Evolutionary conservation across 345 rosid genomes (phyloP).

Genomic region (Populus tremula): DNA sequence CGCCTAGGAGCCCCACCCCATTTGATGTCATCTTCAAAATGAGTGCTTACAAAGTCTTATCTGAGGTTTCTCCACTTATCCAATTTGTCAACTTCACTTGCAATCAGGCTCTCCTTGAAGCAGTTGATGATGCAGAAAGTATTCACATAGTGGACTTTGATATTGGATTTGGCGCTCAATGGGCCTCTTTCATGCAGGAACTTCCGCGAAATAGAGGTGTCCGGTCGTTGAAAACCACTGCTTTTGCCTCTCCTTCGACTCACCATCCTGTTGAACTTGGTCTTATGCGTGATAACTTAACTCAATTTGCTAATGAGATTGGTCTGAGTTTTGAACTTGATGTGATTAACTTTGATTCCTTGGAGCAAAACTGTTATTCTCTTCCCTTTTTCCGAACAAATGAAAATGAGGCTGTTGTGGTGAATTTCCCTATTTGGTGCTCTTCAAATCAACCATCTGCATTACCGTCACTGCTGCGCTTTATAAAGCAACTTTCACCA

Average conservation of each 20-base stretch:
- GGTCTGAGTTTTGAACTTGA: slow-evolving; percentile 50
- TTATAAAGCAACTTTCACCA: slow-evolving; percentile 74
- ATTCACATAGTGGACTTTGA: slow-evolving; percentile 58
- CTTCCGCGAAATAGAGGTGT: slow-evolving; percentile 44
- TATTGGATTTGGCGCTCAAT: slow-evolving; percentile 59
- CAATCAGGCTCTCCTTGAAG: slow-evolving; percentile 56
- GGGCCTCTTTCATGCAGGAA: slow-evolving; percentile 68
- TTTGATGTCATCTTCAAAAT: slow-evolving; percentile 49
- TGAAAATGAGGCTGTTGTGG: slow-evolving; percentile 47
- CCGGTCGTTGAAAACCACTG: slow-evolving; percentile 50
- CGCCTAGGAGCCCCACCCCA: slow-evolving; percentile 32
- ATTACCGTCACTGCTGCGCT: slow-evolving; percentile 54
- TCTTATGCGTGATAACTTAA: slow-evolving; percentile 48
- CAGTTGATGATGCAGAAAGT: slow-evolving; percentile 36
- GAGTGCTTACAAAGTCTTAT: slow-evolving; percentile 52
- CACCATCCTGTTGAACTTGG: slow-evolving; percentile 47
- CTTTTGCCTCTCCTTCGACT: slow-evolving; percentile 48
- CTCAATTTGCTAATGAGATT: slow-evolving; percentile 47
- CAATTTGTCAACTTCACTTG: slow-evolving; percentile 54
- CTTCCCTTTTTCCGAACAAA: slow-evolving; percentile 35
- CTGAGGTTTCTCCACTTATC: slow-evolving; percentile 50
- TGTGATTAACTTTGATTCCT: slow-evolving; percentile 42
- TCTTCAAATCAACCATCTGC: slow-evolving; percentile 37
- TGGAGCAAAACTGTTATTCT: slow-evolving; percentile 37
- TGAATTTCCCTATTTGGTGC: slow-evolving; percentile 50